Percentiles rank a stretch among this genome's conserved stretches.
phyloP scores from a whole-genome alignment of 495 filamentous ascomycete genomes.

The Hypoxylon crocopeplum region DNA sequence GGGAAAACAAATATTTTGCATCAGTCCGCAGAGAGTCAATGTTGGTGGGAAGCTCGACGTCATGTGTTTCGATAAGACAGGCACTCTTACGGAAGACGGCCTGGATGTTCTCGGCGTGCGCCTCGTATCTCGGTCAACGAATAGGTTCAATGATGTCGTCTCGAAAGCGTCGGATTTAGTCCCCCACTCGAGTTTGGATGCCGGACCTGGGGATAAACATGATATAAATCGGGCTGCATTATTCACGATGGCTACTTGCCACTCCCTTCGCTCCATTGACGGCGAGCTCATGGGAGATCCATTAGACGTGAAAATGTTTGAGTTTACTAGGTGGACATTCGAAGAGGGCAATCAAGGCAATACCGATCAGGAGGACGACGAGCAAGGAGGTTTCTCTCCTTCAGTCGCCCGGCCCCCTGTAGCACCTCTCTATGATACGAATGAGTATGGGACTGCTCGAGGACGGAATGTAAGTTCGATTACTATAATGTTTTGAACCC shows the following conservation, averaged over 20 bases:
- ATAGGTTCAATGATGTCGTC: constrained; percentile 58
- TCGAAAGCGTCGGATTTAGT: constrained; percentile 59
- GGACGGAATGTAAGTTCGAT: constrained; percentile 48
- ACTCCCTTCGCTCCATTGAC: constrained; percentile 87
- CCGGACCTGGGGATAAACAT: constrained; percentile 63
- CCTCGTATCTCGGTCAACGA: constrained; percentile 68
- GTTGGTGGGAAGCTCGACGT: constrained; percentile 95
- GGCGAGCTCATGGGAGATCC: constrained; percentile 91
- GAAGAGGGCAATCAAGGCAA: constrained; percentile 78
- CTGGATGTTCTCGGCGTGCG: constrained; percentile 91
- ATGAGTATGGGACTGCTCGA: constrained; percentile 43
- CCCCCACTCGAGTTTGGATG: constrained; percentile 59
- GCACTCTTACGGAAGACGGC: constrained; percentile 96
- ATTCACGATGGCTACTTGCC: constrained; percentile 97
- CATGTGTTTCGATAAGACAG: constrained; percentile 98
- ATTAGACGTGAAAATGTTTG: constrained; percentile 98
- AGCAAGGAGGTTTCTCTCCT: constrained; percentile 72
- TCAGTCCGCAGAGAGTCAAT: constrained; percentile 95
- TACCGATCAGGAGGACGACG: constrained; percentile 64
- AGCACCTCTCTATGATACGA: constrained; percentile 62
- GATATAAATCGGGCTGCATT: constrained; percentile 73
- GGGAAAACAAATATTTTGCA: constrained; percentile 91
- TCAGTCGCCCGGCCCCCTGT: constrained; percentile 84
- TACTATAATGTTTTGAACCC: background rate
- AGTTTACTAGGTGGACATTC: constrained; percentile 93